phyloP scores from a whole-genome alignment of 2,329 filamentous ascomycete species.

The Fusarium tjaetaba region DNA sequence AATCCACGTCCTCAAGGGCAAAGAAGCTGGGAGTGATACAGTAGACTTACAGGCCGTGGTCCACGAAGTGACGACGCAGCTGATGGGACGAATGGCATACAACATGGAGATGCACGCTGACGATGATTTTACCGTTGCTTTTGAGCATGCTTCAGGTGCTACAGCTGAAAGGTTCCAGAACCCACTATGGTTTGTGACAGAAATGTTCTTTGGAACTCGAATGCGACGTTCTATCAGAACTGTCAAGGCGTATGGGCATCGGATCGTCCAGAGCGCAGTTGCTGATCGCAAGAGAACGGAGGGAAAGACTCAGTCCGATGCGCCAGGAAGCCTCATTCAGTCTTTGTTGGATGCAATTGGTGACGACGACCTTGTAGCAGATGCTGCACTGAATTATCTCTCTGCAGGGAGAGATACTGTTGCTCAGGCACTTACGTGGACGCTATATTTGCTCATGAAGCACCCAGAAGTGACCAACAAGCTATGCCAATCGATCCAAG shows the following conservation, averaged over 20 bases:
- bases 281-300: constrained; percentile 43
- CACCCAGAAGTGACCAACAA: constrained; percentile 54
- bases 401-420: constrained; percentile 73
- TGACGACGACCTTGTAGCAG: constrained; percentile 65
- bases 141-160: constrained; percentile 69
- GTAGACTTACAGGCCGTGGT: constrained; percentile 69
- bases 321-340: constrained; percentile 67
- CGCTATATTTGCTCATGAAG: constrained; percentile 67
- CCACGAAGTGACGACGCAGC: constrained; percentile 70
- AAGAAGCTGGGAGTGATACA: constrained; percentile 38
- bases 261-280: constrained; percentile 66
- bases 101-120: constrained; percentile 73
- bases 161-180: constrained; percentile 73
- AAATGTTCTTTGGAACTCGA: constrained; percentile 57
- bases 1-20: constrained; percentile 50
- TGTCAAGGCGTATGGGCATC: constrained; percentile 65
- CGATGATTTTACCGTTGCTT: constrained; percentile 68
- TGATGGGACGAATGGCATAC: constrained; percentile 76
- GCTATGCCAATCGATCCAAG: constrained; percentile 56
- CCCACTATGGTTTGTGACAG: constrained; percentile 69
- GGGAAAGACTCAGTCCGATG: constrained; percentile 26
- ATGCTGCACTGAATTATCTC: constrained; percentile 73
- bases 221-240: constrained; percentile 60
- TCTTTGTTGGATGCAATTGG: constrained; percentile 67
- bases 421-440: constrained; percentile 72